Percentiles rank a stretch among this genome's conserved stretches.
Evolutionary conservation across 441 rosid genomes (phyloP).

Genomic region (Brassica balearica): DNA sequence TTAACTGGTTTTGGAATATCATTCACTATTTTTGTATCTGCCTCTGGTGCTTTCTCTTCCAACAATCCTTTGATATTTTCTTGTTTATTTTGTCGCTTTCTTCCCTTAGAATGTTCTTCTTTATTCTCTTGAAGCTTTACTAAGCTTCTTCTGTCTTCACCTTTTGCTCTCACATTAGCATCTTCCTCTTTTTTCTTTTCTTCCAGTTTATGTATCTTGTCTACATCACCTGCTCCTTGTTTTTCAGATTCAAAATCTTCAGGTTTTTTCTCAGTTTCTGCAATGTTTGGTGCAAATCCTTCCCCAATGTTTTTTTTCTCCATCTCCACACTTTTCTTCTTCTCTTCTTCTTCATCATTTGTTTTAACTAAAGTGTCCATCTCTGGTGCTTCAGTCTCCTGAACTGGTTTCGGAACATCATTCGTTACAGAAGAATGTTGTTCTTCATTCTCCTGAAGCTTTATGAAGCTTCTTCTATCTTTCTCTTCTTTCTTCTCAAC

Average conservation of each 20-base stretch:
- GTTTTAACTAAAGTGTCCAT: not conserved
- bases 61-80: not conserved
- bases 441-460: slow-evolving; percentile 22
- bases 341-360: not conserved
- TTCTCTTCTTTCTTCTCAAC: slow-evolving; percentile 27
- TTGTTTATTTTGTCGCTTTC: not conserved
- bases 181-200: not conserved
- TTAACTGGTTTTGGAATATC: not conserved
- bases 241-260: not conserved
- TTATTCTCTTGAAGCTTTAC: not conserved
- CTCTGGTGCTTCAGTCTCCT: slow-evolving; percentile 6
- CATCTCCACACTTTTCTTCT: not conserved
- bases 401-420: not conserved
- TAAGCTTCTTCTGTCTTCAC: not conserved
- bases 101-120: not conserved
- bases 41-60: not conserved
- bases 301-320: not conserved
- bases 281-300: not conserved
- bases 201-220: not conserved
- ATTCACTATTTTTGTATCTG: not conserved
- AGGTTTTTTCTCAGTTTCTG: not conserved
- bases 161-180: not conserved
- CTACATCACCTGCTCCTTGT: not conserved
- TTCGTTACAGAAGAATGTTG: not conserved
- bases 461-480: not conserved